Conservation (phyloP, 2,329 filamentous ascomycete genomes). For the Colletotrichum neosansevieriae region DNA sequence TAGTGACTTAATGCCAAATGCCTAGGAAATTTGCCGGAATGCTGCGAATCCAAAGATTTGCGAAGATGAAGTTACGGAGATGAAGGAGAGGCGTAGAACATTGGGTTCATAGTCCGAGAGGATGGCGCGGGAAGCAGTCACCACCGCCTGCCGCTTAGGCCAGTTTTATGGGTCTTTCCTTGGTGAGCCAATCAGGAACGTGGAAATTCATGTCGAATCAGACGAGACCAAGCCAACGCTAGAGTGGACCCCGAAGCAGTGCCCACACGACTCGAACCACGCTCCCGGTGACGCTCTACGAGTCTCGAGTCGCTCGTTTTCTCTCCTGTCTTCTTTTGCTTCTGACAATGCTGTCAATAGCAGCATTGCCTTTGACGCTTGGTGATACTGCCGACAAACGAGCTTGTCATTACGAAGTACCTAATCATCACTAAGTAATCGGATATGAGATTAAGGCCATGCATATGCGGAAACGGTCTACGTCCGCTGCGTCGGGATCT, state of each 20-base stretch:
- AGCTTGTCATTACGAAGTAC: too few species aligned
- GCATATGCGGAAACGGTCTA: too few species aligned
- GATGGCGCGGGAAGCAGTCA: constrained; percentile 37
- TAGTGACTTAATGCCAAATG: not conserved
- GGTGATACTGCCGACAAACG: not conserved
- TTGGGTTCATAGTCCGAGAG: constrained; percentile 20
- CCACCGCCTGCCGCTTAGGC: constrained; percentile 38
- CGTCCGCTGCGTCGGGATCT: not conserved
- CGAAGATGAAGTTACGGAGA: not conserved
- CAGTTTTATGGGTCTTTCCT: not conserved
- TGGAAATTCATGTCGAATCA: constrained; percentile 30
- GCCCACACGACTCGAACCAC: constrained; percentile 19
- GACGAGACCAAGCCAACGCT: constrained; percentile 27
- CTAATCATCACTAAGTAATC: too few species aligned
- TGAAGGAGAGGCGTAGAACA: constrained; percentile 10
- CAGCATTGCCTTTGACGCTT: not conserved
- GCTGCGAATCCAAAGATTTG: constrained; percentile 8
- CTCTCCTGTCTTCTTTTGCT: not conserved
- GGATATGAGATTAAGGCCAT: too few species aligned
- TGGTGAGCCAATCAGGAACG: constrained; percentile 13
- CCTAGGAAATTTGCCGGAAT: not conserved
- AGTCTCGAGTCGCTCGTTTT: not conserved
- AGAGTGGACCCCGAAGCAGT: constrained; percentile 8
- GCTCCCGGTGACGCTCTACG: constrained; percentile 19
- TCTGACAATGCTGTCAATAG: not conserved